phyloP scores from a whole-genome alignment of 179 eudicot genomes.

The Carnegiea gigantea region DNA sequence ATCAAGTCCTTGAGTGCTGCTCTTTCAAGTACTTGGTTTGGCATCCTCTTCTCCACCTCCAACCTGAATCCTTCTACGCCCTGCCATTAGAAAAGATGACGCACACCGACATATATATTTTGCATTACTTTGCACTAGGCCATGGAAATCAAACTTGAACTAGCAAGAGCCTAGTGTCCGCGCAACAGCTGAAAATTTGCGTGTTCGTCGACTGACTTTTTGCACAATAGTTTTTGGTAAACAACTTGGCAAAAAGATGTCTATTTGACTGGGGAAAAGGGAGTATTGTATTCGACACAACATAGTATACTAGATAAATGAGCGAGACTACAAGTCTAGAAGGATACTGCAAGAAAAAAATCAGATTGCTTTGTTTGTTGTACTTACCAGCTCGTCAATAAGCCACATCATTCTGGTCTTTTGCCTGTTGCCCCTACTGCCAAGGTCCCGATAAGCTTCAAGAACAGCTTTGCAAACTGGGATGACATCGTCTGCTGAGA shows the following conservation, averaged over 20 bases:
- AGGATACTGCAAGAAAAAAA: too few relatives aligned
- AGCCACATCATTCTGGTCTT: conserved; percentile 97
- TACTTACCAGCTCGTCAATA: conserved; percentile 89
- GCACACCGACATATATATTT: too few relatives aligned
- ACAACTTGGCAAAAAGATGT: too few relatives aligned
- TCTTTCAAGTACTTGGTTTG: conserved; percentile 64
- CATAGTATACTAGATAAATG: too few relatives aligned
- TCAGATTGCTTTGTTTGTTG: neutral
- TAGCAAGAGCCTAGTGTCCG: too few relatives aligned
- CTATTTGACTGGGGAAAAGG: too few relatives aligned
- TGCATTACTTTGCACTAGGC: neutral
- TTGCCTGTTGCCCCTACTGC: conserved; percentile 88
- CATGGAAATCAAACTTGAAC: too few relatives aligned
- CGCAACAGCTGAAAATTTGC: too few relatives aligned
- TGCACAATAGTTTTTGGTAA: too few relatives aligned
- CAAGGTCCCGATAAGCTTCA: conserved; percentile 90
- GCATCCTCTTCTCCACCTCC: conserved; percentile 95
- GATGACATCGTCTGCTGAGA: conserved; percentile 76
- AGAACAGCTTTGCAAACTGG: conserved; percentile 71
- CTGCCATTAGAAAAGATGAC: conserved; percentile 34
- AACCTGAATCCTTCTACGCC: conserved; percentile 82
- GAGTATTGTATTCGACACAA: too few relatives aligned
- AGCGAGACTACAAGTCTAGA: too few relatives aligned
- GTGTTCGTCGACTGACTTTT: too few relatives aligned
- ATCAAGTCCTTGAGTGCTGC: conserved; percentile 71